Conservation (phyloP, 768 basidiomycete species). For the Amylocystis lapponica region DNA sequence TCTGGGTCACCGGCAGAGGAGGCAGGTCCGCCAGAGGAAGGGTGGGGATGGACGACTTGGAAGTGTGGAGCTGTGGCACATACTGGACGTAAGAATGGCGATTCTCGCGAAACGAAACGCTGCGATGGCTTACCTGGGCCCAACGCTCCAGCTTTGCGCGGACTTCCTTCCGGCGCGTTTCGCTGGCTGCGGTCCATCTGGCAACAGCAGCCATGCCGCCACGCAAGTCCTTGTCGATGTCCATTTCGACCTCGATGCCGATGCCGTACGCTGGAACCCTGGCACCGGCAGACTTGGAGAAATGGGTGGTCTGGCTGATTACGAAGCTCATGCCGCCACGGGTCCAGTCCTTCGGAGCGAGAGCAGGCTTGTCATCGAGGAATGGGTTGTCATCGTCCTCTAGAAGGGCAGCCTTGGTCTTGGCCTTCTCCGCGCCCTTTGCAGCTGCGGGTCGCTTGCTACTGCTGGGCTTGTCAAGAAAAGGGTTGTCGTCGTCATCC, state of each 20-base stretch:
- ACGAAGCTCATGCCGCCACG: slow-evolving; percentile 79
- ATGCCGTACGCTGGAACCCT: slow-evolving; percentile 78
- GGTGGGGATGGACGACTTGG: slow-evolving; percentile 38
- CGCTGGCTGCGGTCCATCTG: slow-evolving; percentile 73
- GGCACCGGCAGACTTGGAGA: slow-evolving; percentile 57
- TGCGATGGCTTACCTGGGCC: slow-evolving; percentile 44
- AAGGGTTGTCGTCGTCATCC: slow-evolving; percentile 31
- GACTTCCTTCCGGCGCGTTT: slow-evolving; percentile 54
- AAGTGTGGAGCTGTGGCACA: slow-evolving; percentile 44
- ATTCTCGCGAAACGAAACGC: no score
- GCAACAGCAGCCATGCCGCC: slow-evolving; percentile 88
- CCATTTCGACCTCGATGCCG: slow-evolving; percentile 83
- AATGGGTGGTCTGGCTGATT: slow-evolving; percentile 66
- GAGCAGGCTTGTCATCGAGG: slow-evolving; percentile 33
- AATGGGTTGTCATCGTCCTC: slow-evolving; percentile 69
- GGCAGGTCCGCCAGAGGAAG: slow-evolving; percentile 67
- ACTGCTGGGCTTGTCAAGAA: slow-evolving; percentile 41
- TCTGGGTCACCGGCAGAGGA: slow-evolving; percentile 41
- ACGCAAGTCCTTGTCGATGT: slow-evolving; percentile 73
- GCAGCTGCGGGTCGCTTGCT: neutral
- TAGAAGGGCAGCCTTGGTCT: slow-evolving; percentile 1
- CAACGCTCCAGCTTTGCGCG: slow-evolving; percentile 57
- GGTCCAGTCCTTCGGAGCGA: slow-evolving; percentile 56
- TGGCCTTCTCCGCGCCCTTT: neutral
- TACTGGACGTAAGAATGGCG: no score